These are phyloP conservation scores for Marasmius tenuissimus DNA, from an alignment of 1,284 basidiomycete genomes.

Conservation along the genomic window DNA sequence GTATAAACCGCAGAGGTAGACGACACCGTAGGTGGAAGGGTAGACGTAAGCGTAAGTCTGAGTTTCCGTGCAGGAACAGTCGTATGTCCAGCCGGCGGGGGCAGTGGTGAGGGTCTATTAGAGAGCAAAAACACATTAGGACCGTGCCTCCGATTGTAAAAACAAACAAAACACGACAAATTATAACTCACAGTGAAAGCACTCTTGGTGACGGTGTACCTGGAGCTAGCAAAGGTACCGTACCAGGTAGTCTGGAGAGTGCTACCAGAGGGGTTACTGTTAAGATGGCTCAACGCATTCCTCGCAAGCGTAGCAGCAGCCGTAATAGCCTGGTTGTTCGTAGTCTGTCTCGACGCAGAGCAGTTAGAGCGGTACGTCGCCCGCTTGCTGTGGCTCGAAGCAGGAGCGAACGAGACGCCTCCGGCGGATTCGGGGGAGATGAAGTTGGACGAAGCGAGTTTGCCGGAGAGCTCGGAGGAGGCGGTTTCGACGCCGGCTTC, in stretches of 20 bases:
- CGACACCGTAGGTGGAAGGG: background rate
- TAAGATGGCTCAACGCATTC: constrained; percentile 1
- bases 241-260: constrained; percentile 13
- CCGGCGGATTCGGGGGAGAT: constrained; percentile 1
- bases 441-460: constrained; percentile 3
- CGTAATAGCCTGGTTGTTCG: constrained; percentile 7
- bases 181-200: background rate
- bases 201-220: background rate
- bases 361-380: constrained; percentile 7
- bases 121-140: background rate
- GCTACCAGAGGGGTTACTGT: constrained; percentile 5
- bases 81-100: constrained; percentile 8
- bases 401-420: background rate
- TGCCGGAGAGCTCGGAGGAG: background rate
- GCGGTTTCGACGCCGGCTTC: background rate
- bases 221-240: constrained; percentile 6
- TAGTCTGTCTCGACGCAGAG: constrained; percentile 1
- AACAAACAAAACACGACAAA: background rate
- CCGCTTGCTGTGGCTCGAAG: background rate
- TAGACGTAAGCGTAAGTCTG: constrained; percentile 1
- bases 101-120: background rate
- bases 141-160: background rate
- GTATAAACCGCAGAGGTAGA: background rate
- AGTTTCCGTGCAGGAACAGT: constrained; percentile 10
- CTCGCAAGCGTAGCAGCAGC: constrained; percentile 3